phyloP scores from a whole-genome alignment of 148 eudicot genomes.

The Chenopodium suecicum region DNA sequence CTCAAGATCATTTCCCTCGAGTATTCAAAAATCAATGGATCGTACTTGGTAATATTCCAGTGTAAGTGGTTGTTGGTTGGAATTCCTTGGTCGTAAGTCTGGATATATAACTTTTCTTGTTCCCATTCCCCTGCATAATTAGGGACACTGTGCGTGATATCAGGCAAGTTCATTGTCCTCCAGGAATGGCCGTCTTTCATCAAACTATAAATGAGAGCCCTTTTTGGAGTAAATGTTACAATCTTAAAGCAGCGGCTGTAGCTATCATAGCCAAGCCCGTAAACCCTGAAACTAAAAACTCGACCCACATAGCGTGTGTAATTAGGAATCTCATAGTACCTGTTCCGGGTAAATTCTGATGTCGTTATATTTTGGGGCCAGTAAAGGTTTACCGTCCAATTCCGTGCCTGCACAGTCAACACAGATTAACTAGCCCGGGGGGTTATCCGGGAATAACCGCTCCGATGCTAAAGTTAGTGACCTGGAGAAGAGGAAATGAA shows the following conservation, averaged over 20 bases:
- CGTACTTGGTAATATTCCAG: conserved; percentile 14
- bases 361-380: too few relatives aligned
- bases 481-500: too few relatives aligned
- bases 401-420: too few relatives aligned
- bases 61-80: conserved; percentile 14
- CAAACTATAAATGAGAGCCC: conserved; percentile 3
- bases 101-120: background rate
- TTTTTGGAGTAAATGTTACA: background rate
- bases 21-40: background rate
- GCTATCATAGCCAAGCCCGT: conserved; percentile 19
- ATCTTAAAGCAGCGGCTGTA: background rate
- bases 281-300: background rate
- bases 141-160: background rate
- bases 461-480: too few relatives aligned
- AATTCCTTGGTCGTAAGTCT: conserved; percentile 8
- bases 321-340: background rate
- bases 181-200: conserved; percentile 10
- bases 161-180: background rate
- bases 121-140: background rate
- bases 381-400: too few relatives aligned
- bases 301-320: background rate
- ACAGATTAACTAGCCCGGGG: too few relatives aligned
- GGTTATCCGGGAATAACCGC: too few relatives aligned
- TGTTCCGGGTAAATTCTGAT: too few relatives aligned
- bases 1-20: conserved; percentile 8